Evolutionary conservation across 495 filamentous ascomycete genomes (phyloP), one percentile per base, ranked within the genome.

Genomic region (Penicillium coprophilum): DNA sequence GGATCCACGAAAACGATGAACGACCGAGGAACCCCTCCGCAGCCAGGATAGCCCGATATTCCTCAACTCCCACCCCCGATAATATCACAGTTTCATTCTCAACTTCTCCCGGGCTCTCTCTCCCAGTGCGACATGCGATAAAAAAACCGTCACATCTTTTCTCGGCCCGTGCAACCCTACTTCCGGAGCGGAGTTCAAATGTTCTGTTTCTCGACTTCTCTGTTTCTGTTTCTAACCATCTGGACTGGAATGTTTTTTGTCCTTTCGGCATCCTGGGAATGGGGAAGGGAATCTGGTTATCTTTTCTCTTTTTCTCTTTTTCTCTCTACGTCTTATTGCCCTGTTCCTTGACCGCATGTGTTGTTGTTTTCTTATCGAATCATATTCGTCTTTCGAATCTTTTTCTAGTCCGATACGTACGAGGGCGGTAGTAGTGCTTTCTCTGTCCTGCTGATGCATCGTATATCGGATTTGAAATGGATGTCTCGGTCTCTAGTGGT

Each of bases 241-340:
- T 71, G 59, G 54, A 61, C 52, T 46, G 58, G 63, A 62, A 64
- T 64, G 49, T 64, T 50, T 50, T 27, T 27, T 27, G 59, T 61
- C 59, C 57, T 60, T 64, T 57, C 59, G 60, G 63, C 63, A 71
- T 64, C 58, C 61, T 67, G 67, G 64, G 59, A 67, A 62, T 57
- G 66, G 63, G 62, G 66, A 59, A 67, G 67, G 70, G 67, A 60
- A 63, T 63, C 64, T 64, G 66, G 73, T 56, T 63, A 62, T 64
- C 59, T 60, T 46, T 61, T 59, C 58, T 57, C 53, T 64, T 59
- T 58, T 56, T 50, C 39, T 59, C n/a, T 56, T 27, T 51, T 53
- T 60, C 46, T 49, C 61, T 62, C 24, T 59, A 52, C 56, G 57
- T 58, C 31, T 65, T 63, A 61, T 59, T 50, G 60, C 55, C 64